These are phyloP conservation scores for Endocalyx cinctus DNA, from an alignment of 2,329 filamentous ascomycete genomes.

Conservation along the genomic window DNA sequence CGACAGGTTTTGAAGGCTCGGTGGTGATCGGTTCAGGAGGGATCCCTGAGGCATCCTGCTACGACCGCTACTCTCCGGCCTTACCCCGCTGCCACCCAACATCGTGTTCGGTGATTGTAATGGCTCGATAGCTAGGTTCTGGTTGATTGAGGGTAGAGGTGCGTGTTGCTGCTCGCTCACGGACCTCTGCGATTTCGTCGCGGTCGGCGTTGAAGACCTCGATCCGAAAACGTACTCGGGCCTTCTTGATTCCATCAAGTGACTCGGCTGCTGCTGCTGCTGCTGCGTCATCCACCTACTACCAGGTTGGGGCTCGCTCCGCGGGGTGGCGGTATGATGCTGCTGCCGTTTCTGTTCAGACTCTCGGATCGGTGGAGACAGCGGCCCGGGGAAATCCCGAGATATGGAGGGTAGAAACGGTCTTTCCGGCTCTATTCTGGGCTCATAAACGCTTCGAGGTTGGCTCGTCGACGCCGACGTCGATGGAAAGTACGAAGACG, in stretches of 20 bases:
- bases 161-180: constrained; percentile 20
- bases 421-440: constrained; percentile 39
- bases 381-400: constrained; percentile 36
- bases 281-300: constrained; percentile 36
- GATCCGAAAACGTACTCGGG: constrained; percentile 44
- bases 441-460: constrained; percentile 42
- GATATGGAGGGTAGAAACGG: constrained; percentile 26
- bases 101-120: no score
- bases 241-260: constrained; percentile 33
- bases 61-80: no score
- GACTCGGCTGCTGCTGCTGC: no score
- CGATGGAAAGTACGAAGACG: constrained; percentile 46
- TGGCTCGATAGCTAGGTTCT: constrained; percentile 19
- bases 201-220: constrained; percentile 34
- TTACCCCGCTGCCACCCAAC: no score
- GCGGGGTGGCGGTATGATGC: no score
- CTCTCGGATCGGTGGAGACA: constrained; percentile 41
- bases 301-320: no score
- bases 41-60: no score
- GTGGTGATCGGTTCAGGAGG: constrained; percentile 22
- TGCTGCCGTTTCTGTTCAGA: no score
- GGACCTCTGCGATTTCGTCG: no score
- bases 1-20: constrained; percentile 8
- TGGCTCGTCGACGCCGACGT: constrained; percentile 34
- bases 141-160: constrained; percentile 19